Base-by-base conservation (phyloP, 192 early-diverging fungal genomes). In the Coemansia sp. region DNA sequence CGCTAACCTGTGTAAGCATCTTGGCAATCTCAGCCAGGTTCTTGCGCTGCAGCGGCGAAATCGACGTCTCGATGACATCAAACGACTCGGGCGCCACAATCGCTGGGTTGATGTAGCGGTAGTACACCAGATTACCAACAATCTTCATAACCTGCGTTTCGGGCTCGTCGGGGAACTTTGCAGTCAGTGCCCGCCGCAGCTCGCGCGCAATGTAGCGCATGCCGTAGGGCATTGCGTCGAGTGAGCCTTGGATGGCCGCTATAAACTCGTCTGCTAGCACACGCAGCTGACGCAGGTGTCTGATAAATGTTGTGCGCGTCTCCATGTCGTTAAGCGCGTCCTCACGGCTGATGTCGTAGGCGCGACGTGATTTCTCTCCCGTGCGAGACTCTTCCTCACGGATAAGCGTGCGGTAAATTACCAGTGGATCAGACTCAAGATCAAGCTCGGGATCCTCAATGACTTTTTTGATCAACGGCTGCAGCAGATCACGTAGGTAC, bases 71-170 rank as follows among this genome's bases (percentile, higher is more conserved):
- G 53, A 98, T 90, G 51, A 98, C 92, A 67, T 96, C 94, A 60
- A 93, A 98, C 17, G 87, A 86, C 66, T 99, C 98, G 23, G 98
- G 98, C 18, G 96, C 92, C 78, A 95, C 85, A 58, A 99, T 97
- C 4, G 91, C 96, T 18, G 98, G 98, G 75, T 94, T 98, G 67
- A 99, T 90, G 74, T 98, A 99, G 37, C 95, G 87, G 74, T 99
- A 98, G 81, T 96, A 99, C 21, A 99, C 86, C 59, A 98, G 76
- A 57, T 99, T 91, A 3, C 96, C 95, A 27, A 99, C 86, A 30
- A 95, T 82, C 64, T 89, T 91, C 51, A 88, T 85, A 44, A 98
- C 89, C 54, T 90, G 87, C 24, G 82, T 83, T 50, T 92, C 89
- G 10, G 84, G 69, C 64, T 92, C 86, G 0, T 86, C 76, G 0